phyloP scores from a whole-genome alignment of 2,329 filamentous ascomycete genomes.

The Penicillium nordicum region DNA sequence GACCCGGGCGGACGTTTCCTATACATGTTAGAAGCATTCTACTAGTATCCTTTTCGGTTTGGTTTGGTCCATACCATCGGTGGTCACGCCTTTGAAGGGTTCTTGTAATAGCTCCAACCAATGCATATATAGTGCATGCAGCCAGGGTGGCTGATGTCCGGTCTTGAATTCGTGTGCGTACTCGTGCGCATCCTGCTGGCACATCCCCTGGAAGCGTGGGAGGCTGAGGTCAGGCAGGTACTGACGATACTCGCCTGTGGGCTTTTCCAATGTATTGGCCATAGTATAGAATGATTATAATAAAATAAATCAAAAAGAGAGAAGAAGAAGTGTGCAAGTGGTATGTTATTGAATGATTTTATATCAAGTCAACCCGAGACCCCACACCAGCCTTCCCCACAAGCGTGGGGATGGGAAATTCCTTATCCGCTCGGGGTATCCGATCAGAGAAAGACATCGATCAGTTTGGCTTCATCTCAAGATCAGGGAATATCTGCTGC shows the following conservation, averaged over 20 bases:
- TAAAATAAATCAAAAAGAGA: not conserved
- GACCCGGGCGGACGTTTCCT: slow-evolving; percentile 51
- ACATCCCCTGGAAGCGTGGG: slow-evolving; percentile 62
- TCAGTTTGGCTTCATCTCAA: not conserved
- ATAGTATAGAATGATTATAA: not conserved
- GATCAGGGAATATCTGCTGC: not conserved
- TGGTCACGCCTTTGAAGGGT: slow-evolving; percentile 69
- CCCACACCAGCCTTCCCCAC: slow-evolving; percentile 24
- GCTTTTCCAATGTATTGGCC: slow-evolving; percentile 11
- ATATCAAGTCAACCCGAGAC: slow-evolving; percentile 11
- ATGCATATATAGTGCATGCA: slow-evolving; percentile 59
- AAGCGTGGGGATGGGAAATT: slow-evolving; percentile 22
- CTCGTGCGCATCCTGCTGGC: slow-evolving; percentile 59
- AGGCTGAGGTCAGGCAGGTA: slow-evolving; percentile 61
- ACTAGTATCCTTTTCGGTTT: not conserved
- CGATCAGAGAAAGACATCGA: slow-evolving; percentile 9
- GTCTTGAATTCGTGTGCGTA: slow-evolving; percentile 62
- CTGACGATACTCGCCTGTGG: slow-evolving; percentile 50
- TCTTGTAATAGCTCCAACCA: slow-evolving; percentile 58
- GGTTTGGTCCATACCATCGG: slow-evolving; percentile 52
- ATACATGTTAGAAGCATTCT: not conserved
- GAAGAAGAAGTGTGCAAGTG: not conserved
- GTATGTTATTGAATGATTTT: not conserved
- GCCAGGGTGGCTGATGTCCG: slow-evolving; percentile 61
- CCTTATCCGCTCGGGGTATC: slow-evolving; percentile 16